These are phyloP conservation scores for Phytophthora pisi DNA, from an alignment of 352 stramenopile genomes.

Conservation along the genomic window DNA sequence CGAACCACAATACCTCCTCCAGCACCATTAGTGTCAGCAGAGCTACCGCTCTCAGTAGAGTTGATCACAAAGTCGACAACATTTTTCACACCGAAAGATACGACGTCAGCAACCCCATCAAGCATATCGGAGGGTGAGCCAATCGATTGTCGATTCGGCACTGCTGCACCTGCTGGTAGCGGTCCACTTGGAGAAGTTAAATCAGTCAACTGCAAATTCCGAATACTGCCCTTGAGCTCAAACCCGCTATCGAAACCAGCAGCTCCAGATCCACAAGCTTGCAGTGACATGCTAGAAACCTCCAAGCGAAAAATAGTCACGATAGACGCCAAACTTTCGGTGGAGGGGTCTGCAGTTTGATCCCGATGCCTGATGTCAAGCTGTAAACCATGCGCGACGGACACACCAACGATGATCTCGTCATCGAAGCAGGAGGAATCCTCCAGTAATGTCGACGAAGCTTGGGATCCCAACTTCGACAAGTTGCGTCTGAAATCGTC, in stretches of 20 bases:
- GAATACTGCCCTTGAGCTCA: slow-evolving; percentile 67
- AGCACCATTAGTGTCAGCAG: background rate
- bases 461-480: slow-evolving; percentile 46
- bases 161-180: slow-evolving; percentile 30
- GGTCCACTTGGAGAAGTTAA: slow-evolving; percentile 52
- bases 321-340: slow-evolving; percentile 20
- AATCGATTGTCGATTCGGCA: slow-evolving; percentile 77
- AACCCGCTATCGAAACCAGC: slow-evolving; percentile 19
- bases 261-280: slow-evolving; percentile 27
- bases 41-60: slow-evolving; percentile 5
- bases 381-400: slow-evolving; percentile 41
- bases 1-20: slow-evolving; percentile 38
- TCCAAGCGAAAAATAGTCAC: slow-evolving; percentile 38
- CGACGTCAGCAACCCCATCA: slow-evolving; percentile 41
- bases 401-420: slow-evolving; percentile 31
- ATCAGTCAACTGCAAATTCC: slow-evolving; percentile 77
- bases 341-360: slow-evolving; percentile 22
- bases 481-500: slow-evolving; percentile 66
- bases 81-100: slow-evolving; percentile 66
- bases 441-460: slow-evolving; percentile 34
- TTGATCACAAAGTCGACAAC: slow-evolving; percentile 68
- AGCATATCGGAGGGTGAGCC: slow-evolving; percentile 64
- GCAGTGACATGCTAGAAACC: slow-evolving; percentile 40
- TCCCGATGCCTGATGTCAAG: slow-evolving; percentile 51
- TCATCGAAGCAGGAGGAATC: slow-evolving; percentile 34